Conservation (phyloP, 129 eudicot species). For the Silybum marianum region DNA sequence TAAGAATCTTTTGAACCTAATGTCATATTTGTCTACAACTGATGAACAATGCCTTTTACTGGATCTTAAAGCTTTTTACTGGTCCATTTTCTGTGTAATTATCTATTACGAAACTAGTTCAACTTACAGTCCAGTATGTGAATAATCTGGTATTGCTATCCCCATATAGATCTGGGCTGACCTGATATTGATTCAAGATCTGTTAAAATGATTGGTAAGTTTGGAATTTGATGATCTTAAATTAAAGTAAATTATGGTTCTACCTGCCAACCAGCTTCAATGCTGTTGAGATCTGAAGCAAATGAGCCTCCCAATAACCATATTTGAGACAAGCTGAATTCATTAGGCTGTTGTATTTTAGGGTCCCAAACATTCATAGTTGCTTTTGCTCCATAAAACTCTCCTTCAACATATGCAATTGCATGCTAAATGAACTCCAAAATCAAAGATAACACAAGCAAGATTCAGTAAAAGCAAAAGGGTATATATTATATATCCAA, state of each 20-base stretch:
- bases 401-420: constrained; percentile 90
- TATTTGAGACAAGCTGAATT: constrained; percentile 80
- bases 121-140: constrained; percentile 96
- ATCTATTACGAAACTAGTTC: background rate
- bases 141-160: constrained; percentile 91
- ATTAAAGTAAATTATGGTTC: background rate
- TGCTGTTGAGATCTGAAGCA: constrained; percentile 81
- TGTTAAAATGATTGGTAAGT: background rate
- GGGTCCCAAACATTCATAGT: constrained; percentile 94
- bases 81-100: background rate
- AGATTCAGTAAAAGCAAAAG: constrained; percentile 26
- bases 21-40: constrained; percentile 10
- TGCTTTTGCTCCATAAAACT: constrained; percentile 89
- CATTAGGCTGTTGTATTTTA: constrained; percentile 74
- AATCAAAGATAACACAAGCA: constrained; percentile 37
- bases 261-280: constrained; percentile 99
- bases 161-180: constrained; percentile 90
- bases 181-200: constrained; percentile 46
- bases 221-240: background rate
- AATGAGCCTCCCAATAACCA: constrained; percentile 92
- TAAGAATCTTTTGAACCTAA: background rate
- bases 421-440: constrained; percentile 82
- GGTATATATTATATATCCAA: background rate
- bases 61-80: constrained; percentile 4
- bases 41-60: background rate